Evolutionary conservation across 352 stramenopile genomes (phyloP), one percentile per base, ranked within the genome.

Genomic region (Phytophthora kernoviae): DNA sequence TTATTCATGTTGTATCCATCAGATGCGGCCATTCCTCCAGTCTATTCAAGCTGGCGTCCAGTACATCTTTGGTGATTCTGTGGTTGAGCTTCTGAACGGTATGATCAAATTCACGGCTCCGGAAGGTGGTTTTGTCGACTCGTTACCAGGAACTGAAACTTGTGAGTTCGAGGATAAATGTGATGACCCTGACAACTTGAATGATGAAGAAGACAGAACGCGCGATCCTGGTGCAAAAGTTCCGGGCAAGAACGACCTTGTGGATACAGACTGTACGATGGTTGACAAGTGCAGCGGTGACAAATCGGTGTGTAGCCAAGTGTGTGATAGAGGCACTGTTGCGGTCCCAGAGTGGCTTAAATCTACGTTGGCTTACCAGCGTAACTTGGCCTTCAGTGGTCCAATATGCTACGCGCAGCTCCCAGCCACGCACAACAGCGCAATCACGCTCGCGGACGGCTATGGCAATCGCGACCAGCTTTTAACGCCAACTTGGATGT

Each of bases 391-490:
- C 0, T 67, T 71, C 51, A 70, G 37, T 30, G 53, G 65, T 10
- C 67, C 65, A 14, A 61, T 91, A n/a, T 91, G 81, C 55, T 72
- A 62, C 14, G 70, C 78, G 5, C 76, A 88, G 53, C 54, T 88
- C 11, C 68, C 70, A 14, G 68, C 70, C n/a, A 73, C 78, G n/a
- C 81, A 91, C 68, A 91, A 91, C 65, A 84, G 65, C 18, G 79
- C 75, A 7, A 91, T 88, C 57, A 87, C 69, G 1, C 64, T 88
- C 26, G 79, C 79, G 2, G 71, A 85, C 49, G 78, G 77, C 22
- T 90, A 79, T 42, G 81, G 77, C n/a, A 84, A 84, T 54, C 75
- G 75, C n/a, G 77, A 87, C 40, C 77, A 84, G 54, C 75, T 84
- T 80, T 84, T 50, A 84, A 87, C 53, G 41, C 52, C 7, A 79